Evolutionary conservation across 345 rosid genomes (phyloP).

Genomic region (Arabidopsis arenosa): DNA sequence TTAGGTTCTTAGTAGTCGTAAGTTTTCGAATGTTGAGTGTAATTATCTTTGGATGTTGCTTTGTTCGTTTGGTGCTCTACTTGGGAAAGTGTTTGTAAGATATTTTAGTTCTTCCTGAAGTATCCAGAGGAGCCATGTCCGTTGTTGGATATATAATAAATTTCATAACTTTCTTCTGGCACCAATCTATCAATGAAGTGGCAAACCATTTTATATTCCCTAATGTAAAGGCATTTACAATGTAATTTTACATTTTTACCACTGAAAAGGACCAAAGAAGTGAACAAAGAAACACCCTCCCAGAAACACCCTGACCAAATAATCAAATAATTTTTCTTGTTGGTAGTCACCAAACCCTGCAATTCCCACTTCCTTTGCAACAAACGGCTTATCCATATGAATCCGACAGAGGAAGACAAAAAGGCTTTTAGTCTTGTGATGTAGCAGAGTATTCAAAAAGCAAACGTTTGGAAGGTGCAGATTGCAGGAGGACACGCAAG

Average conservation of each 20-base stretch:
- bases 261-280: neutral
- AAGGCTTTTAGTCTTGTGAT: slow-evolving; percentile 65
- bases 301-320: slow-evolving; percentile 27
- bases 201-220: slow-evolving; percentile 17
- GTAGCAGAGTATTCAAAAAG: slow-evolving; percentile 94
- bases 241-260: slow-evolving; percentile 33
- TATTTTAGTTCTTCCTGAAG: neutral
- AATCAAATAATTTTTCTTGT: slow-evolving; percentile 26
- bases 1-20: neutral
- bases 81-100: neutral
- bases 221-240: slow-evolving; percentile 28
- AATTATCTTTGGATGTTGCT: neutral
- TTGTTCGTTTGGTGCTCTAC: neutral
- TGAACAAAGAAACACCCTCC: slow-evolving; percentile 11
- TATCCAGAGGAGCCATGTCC: neutral
- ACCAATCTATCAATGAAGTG: neutral
- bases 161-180: neutral
- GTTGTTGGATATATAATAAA: neutral
- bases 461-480: slow-evolving; percentile 88
- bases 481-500: slow-evolving; percentile 82
- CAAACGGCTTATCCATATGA: slow-evolving; percentile 5
- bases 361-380: slow-evolving; percentile 12
- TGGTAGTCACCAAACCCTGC: slow-evolving; percentile 17
- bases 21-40: neutral
- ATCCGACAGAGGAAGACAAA: slow-evolving; percentile 10